These are phyloP conservation scores for Polytolypa hystricis DNA, from an alignment of 2,329 filamentous ascomycete genomes.

Conservation along the genomic window DNA sequence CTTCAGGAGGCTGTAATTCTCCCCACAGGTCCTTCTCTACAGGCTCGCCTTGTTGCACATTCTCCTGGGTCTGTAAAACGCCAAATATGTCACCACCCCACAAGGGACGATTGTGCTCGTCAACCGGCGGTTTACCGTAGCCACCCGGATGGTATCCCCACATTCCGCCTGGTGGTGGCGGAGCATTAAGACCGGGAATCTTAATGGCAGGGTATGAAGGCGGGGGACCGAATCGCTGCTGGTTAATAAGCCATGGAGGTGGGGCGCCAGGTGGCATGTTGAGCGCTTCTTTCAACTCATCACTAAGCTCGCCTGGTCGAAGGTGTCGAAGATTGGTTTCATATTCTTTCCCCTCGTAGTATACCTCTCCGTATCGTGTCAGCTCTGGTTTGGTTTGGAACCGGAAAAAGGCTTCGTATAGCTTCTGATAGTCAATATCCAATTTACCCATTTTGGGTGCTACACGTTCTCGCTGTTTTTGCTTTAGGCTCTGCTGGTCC, in stretches of 20 bases:
- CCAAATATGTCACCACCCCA: slow-evolving; percentile 95
- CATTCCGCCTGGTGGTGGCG: slow-evolving; percentile 73
- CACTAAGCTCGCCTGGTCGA: slow-evolving; percentile 77
- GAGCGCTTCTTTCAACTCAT: slow-evolving; percentile 81
- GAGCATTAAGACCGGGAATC: slow-evolving; percentile 87
- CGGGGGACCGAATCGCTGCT: slow-evolving; percentile 85
- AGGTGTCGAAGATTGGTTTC: slow-evolving; percentile 90
- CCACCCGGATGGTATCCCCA: slow-evolving; percentile 96
- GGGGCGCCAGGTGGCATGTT: slow-evolving; percentile 89
- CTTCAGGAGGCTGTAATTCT: slow-evolving; percentile 69
- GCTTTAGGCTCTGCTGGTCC: slow-evolving; percentile 79
- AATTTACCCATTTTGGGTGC: slow-evolving; percentile 93
- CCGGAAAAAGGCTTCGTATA: slow-evolving; percentile 96
- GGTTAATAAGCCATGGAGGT: slow-evolving; percentile 94
- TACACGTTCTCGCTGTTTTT: slow-evolving; percentile 89
- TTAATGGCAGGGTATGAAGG: slow-evolving; percentile 93
- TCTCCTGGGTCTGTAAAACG: slow-evolving; percentile 52
- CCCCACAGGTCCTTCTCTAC: slow-evolving; percentile 87
- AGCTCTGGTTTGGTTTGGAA: slow-evolving; percentile 93
- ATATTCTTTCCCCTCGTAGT: slow-evolving; percentile 97
- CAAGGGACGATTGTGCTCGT: slow-evolving; percentile 81
- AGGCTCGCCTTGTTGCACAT: slow-evolving; percentile 58
- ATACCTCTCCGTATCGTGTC: slow-evolving; percentile 95
- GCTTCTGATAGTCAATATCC: slow-evolving; percentile 95
- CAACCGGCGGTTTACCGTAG: slow-evolving; percentile 90